Evolutionary conservation across 768 basidiomycete genomes (phyloP).

Genomic region (Suillus weaverae): DNA sequence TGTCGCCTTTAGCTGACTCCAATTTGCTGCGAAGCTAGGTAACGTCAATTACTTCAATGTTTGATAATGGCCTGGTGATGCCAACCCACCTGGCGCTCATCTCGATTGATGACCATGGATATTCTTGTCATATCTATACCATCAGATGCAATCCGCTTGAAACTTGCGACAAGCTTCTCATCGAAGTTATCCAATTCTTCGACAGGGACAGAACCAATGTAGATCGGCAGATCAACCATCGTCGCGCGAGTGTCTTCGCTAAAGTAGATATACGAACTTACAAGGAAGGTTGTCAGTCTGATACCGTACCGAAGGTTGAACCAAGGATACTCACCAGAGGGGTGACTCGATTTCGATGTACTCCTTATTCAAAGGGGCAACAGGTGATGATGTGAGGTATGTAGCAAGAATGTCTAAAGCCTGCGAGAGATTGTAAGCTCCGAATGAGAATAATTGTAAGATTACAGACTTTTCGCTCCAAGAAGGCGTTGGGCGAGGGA

Average conservation of each 20-base stretch:
- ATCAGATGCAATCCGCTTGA: constrained; percentile 65
- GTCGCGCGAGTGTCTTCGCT: constrained; percentile 75
- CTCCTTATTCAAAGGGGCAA: constrained; percentile 84
- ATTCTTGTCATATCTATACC: constrained; percentile 93
- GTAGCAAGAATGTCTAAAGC: constrained; percentile 84
- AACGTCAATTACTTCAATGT: constrained; percentile 8
- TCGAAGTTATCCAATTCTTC: constrained; percentile 77
- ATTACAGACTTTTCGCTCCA: constrained; percentile 63
- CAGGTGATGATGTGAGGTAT: constrained; percentile 85
- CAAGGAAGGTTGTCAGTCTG: constrained; percentile 8
- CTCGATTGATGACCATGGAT: constrained; percentile 79
- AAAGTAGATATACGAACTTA: constrained; percentile 84
- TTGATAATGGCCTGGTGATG: not conserved
- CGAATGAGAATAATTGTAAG: constrained; percentile 3
- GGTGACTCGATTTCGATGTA: constrained; percentile 91
- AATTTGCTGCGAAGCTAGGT: constrained; percentile 75
- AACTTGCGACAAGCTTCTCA: constrained; percentile 61
- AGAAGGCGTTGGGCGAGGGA: constrained; percentile 66
- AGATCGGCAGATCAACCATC: constrained; percentile 70
- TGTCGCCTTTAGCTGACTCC: constrained; percentile 81
- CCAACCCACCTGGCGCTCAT: constrained; percentile 74
- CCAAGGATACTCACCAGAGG: constrained; percentile 58
- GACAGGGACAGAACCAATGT: constrained; percentile 80
- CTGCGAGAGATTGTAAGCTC: constrained; percentile 31
- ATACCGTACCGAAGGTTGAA: not conserved